Conservation (phyloP, 2,329 filamentous ascomycete species). For the Alternaria hordeiaustralica region DNA sequence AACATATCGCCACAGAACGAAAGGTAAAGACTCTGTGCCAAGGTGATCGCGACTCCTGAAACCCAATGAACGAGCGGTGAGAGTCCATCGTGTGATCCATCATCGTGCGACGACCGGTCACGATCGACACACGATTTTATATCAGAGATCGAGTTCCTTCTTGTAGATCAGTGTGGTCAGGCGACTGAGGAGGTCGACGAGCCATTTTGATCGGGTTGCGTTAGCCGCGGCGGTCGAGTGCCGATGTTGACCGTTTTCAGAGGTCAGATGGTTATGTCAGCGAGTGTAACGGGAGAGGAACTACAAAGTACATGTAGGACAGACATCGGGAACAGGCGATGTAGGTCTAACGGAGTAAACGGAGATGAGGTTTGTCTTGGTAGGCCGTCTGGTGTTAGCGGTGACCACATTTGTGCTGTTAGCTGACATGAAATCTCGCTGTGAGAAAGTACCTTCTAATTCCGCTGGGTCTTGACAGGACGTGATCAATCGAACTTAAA, state of each 20-base stretch:
- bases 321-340: background rate
- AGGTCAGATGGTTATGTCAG: background rate
- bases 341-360: background rate
- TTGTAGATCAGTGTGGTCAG: background rate
- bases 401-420: background rate
- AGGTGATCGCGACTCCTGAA: background rate
- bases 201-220: background rate
- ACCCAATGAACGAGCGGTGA: background rate
- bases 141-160: background rate
- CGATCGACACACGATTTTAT: background rate
- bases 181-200: background rate
- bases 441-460: background rate
- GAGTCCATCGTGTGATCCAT: background rate
- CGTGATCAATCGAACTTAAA: background rate
- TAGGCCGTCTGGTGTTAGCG: background rate
- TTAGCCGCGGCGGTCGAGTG: background rate
- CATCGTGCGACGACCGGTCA: background rate
- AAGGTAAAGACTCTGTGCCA: background rate
- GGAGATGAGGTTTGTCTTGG: background rate
- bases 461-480: background rate
- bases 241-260: constrained; percentile 3
- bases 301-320: background rate
- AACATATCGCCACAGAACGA: background rate
- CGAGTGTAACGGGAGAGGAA: background rate
- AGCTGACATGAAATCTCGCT: background rate